phyloP scores from a whole-genome alignment of 768 basidiomycete species.

The Suillus occidentalis region DNA sequence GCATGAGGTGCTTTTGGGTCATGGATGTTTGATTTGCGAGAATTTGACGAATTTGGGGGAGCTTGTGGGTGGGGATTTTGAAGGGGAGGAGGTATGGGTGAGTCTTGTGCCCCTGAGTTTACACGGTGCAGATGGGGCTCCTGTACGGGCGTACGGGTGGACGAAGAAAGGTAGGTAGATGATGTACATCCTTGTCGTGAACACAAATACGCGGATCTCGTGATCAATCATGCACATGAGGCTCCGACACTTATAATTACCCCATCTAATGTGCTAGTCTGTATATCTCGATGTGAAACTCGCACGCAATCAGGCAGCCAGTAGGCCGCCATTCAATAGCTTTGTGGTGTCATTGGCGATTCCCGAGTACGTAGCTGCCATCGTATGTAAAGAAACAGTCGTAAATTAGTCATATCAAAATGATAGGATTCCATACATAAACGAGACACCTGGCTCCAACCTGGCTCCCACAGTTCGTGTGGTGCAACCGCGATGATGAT shows the following conservation, averaged over 20 bases:
- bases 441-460: neutral
- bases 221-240: neutral
- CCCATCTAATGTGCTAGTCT: neutral
- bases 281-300: neutral
- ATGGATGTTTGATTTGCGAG: conserved; percentile 66
- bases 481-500: conserved; percentile 16
- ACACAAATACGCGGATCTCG: neutral
- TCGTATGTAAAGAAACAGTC: neutral
- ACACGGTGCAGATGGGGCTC: conserved; percentile 63
- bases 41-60: conserved; percentile 59
- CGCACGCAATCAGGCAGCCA: neutral
- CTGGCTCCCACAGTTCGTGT: neutral
- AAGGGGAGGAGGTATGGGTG: conserved; percentile 39
- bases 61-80: conserved; percentile 28
- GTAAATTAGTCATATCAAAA: neutral
- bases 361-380: neutral
- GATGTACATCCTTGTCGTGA: neutral
- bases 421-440: neutral
- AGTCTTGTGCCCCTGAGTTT: conserved; percentile 60
- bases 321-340: neutral
- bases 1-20: conserved; percentile 61
- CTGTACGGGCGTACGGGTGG: conserved; percentile 70
- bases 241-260: neutral
- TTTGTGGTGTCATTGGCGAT: neutral
- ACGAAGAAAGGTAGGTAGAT: conserved; percentile 6